phyloP scores from a whole-genome alignment of 2,329 filamentous ascomycete genomes.

The Sclerotinia trifoliorum region DNA sequence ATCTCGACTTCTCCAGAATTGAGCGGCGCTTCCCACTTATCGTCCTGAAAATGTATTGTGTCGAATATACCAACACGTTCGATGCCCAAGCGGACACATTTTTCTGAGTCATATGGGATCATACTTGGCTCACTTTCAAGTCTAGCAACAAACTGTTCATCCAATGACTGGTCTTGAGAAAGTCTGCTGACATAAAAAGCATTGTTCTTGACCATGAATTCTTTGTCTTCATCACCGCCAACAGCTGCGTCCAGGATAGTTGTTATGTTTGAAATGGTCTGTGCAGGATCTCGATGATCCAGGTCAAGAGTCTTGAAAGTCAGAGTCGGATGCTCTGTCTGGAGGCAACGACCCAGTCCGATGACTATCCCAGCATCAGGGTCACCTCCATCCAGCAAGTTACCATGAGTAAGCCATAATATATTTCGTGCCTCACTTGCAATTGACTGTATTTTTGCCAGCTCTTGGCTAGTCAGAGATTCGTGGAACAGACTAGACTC shows the following conservation, averaged over 20 bases:
- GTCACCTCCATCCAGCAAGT: slow-evolving; percentile 5
- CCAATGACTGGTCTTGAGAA: slow-evolving; percentile 20
- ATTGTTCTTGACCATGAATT: slow-evolving; percentile 7
- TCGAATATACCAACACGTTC: slow-evolving; percentile 22
- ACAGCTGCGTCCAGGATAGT: background rate
- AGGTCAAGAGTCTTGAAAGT: slow-evolving; percentile 23
- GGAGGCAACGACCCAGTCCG: slow-evolving; percentile 22
- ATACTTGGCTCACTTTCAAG: slow-evolving; percentile 10
- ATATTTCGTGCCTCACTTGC: background rate
- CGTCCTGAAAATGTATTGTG: slow-evolving; percentile 11
- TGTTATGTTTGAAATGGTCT: background rate
- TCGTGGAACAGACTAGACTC: slow-evolving; percentile 2
- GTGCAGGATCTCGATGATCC: slow-evolving; percentile 6
- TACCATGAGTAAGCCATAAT: slow-evolving; percentile 23
- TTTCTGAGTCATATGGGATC: background rate
- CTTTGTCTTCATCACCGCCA: background rate
- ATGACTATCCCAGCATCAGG: slow-evolving; percentile 18
- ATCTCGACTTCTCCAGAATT: slow-evolving; percentile 5
- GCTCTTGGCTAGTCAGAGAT: slow-evolving; percentile 8
- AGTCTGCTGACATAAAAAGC: slow-evolving; percentile 24
- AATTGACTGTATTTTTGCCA: slow-evolving; percentile 5
- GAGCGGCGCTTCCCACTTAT: background rate
- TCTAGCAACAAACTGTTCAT: slow-evolving; percentile 22
- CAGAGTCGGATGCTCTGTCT: slow-evolving; percentile 26
- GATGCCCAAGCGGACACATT: slow-evolving; percentile 11